Percentiles rank a stretch among this genome's conserved stretches.
phyloP scores from a whole-genome alignment of 2,329 filamentous ascomycete genomes.

The Cladosporium phlei region DNA sequence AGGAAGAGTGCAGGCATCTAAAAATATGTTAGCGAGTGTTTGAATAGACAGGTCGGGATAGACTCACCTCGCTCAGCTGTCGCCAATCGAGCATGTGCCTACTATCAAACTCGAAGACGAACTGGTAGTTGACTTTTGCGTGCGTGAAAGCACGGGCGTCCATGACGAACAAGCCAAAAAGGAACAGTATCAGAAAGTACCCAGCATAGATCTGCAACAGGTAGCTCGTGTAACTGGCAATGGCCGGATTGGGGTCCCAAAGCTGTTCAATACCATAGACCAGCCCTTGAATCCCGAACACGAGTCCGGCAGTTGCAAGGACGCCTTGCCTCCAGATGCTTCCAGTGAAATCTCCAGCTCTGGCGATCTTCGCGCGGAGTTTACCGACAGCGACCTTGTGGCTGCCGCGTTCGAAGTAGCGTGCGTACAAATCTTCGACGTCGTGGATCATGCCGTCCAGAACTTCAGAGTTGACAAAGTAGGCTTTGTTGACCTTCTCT shows the following conservation, averaged over 20 bases:
- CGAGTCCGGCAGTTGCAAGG: slow-evolving; percentile 37
- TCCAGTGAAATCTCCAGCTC: slow-evolving; percentile 55
- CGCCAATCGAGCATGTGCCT: slow-evolving; percentile 80
- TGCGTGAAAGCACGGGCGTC: slow-evolving; percentile 77
- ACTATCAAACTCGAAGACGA: slow-evolving; percentile 89
- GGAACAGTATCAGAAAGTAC: slow-evolving; percentile 76
- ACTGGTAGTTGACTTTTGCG: slow-evolving; percentile 84
- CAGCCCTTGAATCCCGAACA: slow-evolving; percentile 42
- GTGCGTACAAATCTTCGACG: slow-evolving; percentile 85
- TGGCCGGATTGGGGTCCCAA: slow-evolving; percentile 20
- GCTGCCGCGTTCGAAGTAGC: slow-evolving; percentile 91
- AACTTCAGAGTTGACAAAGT: slow-evolving; percentile 86
- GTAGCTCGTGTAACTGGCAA: slow-evolving; percentile 22
- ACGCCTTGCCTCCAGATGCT: slow-evolving; percentile 56
- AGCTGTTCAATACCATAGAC: slow-evolving; percentile 35
- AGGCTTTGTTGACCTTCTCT: slow-evolving; percentile 83
- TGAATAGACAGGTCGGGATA: background rate
- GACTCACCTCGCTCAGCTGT: slow-evolving; percentile 65
- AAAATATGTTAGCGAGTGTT: background rate
- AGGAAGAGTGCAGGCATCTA: slow-evolving; percentile 79
- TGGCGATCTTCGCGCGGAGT: slow-evolving; percentile 65
- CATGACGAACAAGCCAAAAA: slow-evolving; percentile 79
- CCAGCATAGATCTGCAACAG: slow-evolving; percentile 73
- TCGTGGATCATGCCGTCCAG: slow-evolving; percentile 74
- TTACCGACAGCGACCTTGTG: slow-evolving; percentile 87